Conservation (phyloP, 1,139 yeast genomes). For the Lodderomyces margitis region DNA sequence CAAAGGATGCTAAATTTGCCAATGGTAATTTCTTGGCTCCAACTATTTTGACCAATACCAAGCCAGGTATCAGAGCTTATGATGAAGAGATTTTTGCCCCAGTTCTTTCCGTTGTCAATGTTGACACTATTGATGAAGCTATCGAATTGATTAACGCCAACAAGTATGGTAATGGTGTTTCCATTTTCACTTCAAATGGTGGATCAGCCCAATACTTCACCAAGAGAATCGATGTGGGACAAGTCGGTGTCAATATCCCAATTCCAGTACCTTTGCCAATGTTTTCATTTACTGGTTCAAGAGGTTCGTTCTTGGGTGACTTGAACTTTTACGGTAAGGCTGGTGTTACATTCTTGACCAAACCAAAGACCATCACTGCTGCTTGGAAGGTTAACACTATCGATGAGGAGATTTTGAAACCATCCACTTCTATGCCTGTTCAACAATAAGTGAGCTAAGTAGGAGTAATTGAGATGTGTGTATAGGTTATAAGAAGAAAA, state of each 20-base stretch:
- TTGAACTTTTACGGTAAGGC: conserved; percentile 79
- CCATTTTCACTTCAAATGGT: conserved; percentile 70
- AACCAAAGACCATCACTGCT: conserved; percentile 72
- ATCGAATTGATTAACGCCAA: conserved; percentile 62
- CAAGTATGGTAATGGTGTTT: conserved; percentile 72
- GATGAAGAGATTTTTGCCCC: conserved; percentile 80
- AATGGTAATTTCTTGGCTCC: conserved; percentile 78
- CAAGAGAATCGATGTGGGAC: conserved; percentile 71
- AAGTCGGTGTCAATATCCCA: conserved; percentile 78
- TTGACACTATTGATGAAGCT: conserved; percentile 71
- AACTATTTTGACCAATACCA: conserved; percentile 61
- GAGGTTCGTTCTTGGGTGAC: conserved; percentile 76
- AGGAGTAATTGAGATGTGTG: background rate
- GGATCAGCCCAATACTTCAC: conserved; percentile 69
- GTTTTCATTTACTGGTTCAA: conserved; percentile 80
- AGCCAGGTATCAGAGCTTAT: conserved; percentile 70
- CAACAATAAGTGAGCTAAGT: conserved; percentile 36
- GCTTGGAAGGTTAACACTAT: conserved; percentile 56
- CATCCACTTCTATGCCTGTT: conserved; percentile 68
- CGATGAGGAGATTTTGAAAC: conserved; percentile 44
- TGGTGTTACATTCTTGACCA: conserved; percentile 70
- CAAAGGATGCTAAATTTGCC: conserved; percentile 45
- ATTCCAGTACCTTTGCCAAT: conserved; percentile 84
- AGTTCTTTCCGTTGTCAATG: conserved; percentile 62
- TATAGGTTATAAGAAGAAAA: background rate